Evolutionary conservation across 768 basidiomycete genomes (phyloP), one percentile per base, ranked within the genome.

Genomic region (Lanmaoa pseudosensibilis): DNA sequence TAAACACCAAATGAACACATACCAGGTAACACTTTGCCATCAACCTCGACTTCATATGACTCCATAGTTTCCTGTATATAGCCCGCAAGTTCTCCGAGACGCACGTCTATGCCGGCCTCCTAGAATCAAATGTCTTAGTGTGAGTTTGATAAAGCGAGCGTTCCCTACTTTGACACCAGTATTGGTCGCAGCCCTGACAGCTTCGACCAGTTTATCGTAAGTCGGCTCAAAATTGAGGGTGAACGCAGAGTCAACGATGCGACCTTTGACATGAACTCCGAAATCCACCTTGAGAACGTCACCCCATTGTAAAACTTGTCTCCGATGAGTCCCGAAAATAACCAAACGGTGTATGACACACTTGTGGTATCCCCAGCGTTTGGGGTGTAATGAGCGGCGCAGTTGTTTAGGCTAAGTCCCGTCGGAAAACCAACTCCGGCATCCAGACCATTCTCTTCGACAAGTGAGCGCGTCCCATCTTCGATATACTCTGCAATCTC

Each of bases 41-140:
- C 82, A n/a, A 95, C 83, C 65, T 94, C 92, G 12, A 99, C 96
- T 69, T 98, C 97, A 66, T 98, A 98, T 1, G 91, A 93, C 68
- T 98, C 94, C 97, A 99, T 99, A 2, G 94, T 95, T 70, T 99
- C 97, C 72, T 99, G 96, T 52, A 98, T 95, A 49, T 83, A 82
- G 0, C 85, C 94, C 3, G 87, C 97, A 33, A 99, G 80, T 69
- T 98, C 96, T 52, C 94, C 94, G 50, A 98, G 80, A 50, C 95
- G 83, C 0, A 90, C 91, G 66, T 98, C 97, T 62, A 99, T 98
- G 4, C 97, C 97, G 6, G 96, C 90, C 81, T 95, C 94, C 93
- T 95, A 62, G 4, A 45, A 50, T 19, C 25, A 39, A 41, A 25
- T 7, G 37, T 39, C 47, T 65, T 27, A 60, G 65, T 36, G 23